Evolutionary conservation across 148 eudicot species (phyloP).

Genomic region (Arbutus unedo): DNA sequence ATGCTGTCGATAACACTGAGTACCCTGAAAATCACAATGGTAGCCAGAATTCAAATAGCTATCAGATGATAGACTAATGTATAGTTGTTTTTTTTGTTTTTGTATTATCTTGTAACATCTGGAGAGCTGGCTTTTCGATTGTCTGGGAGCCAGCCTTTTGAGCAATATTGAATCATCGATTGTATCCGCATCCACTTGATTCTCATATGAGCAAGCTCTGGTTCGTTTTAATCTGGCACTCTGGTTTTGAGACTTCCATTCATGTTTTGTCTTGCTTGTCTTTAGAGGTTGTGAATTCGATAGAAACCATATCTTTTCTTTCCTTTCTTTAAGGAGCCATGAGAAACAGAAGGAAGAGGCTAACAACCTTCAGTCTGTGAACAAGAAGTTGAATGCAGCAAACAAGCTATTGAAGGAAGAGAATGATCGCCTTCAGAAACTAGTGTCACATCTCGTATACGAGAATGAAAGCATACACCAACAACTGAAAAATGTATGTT

Average conservation of each 20-base stretch:
- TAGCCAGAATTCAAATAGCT: neutral
- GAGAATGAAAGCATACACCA: slow-evolving; percentile 47
- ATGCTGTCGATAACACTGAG: neutral
- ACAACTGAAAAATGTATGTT: slow-evolving; percentile 40
- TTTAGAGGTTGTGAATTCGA: neutral
- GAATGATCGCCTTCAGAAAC: slow-evolving; percentile 52
- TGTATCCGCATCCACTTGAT: neutral
- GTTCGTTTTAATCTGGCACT: neutral
- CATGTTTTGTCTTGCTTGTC: neutral
- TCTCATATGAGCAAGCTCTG: neutral
- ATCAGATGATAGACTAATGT: neutral
- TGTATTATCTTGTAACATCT: neutral
- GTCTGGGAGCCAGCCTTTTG: neutral
- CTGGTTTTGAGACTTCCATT: neutral
- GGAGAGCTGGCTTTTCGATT: neutral
- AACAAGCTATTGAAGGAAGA: slow-evolving; percentile 57
- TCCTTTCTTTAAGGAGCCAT: slow-evolving; percentile 33
- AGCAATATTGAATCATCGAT: neutral
- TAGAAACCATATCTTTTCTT: neutral
- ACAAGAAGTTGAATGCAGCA: slow-evolving; percentile 39
- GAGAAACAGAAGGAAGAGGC: slow-evolving; percentile 54
- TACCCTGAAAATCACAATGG: neutral
- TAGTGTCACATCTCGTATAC: slow-evolving; percentile 43
- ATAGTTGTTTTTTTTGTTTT: neutral
- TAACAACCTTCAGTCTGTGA: slow-evolving; percentile 35